Conservation (phyloP, 176 grass and related monocot genomes). For the Oryza australiensis region DNA sequence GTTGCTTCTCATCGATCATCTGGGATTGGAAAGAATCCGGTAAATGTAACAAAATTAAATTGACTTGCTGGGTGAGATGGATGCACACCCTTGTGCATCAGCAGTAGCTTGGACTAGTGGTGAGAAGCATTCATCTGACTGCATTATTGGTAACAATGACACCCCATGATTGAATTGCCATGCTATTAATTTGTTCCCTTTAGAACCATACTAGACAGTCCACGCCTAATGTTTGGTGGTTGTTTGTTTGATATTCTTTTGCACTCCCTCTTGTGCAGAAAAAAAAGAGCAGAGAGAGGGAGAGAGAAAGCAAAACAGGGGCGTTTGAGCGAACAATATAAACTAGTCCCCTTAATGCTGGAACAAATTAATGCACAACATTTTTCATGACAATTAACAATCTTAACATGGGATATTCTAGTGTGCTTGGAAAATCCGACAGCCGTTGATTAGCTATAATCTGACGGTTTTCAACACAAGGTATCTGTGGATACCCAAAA, state of each 20-base stretch:
- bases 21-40: neutral
- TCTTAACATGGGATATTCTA: too few relatives aligned
- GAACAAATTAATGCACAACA: neutral
- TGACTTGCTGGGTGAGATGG: neutral
- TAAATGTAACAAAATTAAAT: neutral
- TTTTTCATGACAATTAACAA: neutral
- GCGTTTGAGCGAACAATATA: neutral
- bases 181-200: neutral
- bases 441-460: too few relatives aligned
- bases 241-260: neutral
- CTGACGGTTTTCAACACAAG: too few relatives aligned
- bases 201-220: neutral
- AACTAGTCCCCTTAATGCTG: neutral
- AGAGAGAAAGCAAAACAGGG: too few relatives aligned
- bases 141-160: neutral
- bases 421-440: too few relatives aligned
- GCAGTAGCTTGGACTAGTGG: neutral
- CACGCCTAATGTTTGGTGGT: neutral
- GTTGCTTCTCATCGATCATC: neutral
- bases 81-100: neutral
- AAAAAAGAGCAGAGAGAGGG: neutral
- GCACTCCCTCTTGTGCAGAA: neutral
- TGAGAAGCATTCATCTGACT: neutral
- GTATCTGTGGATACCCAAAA: too few relatives aligned
- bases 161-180: neutral